Evolutionary conservation across 2,329 filamentous ascomycete genomes (phyloP).

Genomic region (Hymenoscyphus infarciens): DNA sequence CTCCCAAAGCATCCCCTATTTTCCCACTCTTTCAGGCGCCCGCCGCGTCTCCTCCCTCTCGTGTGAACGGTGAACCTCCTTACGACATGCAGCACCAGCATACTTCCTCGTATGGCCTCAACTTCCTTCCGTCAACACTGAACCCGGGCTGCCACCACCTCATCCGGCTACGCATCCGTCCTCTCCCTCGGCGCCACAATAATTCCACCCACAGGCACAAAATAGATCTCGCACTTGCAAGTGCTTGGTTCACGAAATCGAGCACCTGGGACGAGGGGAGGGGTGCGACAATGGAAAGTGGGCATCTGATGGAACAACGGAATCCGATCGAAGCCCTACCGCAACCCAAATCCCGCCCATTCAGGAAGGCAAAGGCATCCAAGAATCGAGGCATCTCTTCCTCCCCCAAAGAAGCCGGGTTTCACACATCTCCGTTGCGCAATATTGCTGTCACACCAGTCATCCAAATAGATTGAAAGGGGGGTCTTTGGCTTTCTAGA

Average conservation of each 20-base stretch:
- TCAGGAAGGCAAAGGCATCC: not conserved
- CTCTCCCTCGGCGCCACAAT: not conserved
- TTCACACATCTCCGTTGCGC: not conserved
- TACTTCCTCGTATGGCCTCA: too few species aligned
- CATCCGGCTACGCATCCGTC: too few species aligned
- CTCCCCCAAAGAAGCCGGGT: not conserved
- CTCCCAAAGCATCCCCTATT: not conserved
- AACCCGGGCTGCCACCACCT: too few species aligned
- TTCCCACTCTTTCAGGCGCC: too few species aligned
- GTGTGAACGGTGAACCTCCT: too few species aligned
- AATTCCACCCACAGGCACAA: not conserved
- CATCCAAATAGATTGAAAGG: not conserved
- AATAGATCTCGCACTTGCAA: not conserved
- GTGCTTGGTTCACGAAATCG: not conserved
- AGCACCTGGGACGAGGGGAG: not conserved
- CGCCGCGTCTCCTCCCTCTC: too few species aligned
- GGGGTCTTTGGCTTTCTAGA: not conserved
- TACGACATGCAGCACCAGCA: too few species aligned
- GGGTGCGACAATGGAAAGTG: slow-evolving; percentile 1
- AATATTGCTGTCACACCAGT: slow-evolving; percentile 3
- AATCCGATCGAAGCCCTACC: slow-evolving; percentile 6
- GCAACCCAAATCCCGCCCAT: not conserved
- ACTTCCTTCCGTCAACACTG: too few species aligned
- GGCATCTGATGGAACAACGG: not conserved
- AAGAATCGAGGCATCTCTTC: not conserved